Evolutionary conservation across 768 basidiomycete species (phyloP).

Genomic region (Tephrocybe sp.): DNA sequence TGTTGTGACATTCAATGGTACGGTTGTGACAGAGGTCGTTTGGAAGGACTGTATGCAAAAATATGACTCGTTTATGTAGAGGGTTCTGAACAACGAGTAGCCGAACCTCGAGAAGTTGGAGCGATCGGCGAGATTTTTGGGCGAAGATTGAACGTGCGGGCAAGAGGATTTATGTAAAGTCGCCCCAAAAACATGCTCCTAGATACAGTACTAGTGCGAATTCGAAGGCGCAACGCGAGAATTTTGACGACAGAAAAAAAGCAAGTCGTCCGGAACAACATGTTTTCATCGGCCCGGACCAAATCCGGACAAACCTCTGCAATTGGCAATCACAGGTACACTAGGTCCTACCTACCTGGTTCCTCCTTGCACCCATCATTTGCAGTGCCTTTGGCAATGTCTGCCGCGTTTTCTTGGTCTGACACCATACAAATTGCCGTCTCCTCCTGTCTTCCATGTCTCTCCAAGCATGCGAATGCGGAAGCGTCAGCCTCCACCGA

Average conservation of each 20-base stretch:
- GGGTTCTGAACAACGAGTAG: too few species aligned
- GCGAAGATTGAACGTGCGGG: too few species aligned
- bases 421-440: conserved; percentile 61
- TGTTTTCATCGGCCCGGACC: conserved; percentile 4
- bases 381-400: conserved; percentile 23
- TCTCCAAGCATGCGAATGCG: conserved; percentile 29
- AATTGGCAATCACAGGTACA: neutral
- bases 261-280: neutral
- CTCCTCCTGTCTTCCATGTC: conserved; percentile 60
- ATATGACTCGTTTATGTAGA: too few species aligned
- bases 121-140: too few species aligned
- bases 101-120: too few species aligned
- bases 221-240: too few species aligned
- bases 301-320: conserved; percentile 6
- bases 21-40: too few species aligned
- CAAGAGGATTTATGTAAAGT: too few species aligned
- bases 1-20: too few species aligned
- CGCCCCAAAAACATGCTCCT: too few species aligned
- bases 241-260: neutral
- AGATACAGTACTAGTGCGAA: too few species aligned
- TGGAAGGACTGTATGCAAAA: too few species aligned
- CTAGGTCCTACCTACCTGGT: neutral
- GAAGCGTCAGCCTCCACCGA: conserved; percentile 20
- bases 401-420: conserved; percentile 53
- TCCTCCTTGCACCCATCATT: neutral